phyloP scores from a whole-genome alignment of 495 filamentous ascomycete species.

The Oidiodendron maius region DNA sequence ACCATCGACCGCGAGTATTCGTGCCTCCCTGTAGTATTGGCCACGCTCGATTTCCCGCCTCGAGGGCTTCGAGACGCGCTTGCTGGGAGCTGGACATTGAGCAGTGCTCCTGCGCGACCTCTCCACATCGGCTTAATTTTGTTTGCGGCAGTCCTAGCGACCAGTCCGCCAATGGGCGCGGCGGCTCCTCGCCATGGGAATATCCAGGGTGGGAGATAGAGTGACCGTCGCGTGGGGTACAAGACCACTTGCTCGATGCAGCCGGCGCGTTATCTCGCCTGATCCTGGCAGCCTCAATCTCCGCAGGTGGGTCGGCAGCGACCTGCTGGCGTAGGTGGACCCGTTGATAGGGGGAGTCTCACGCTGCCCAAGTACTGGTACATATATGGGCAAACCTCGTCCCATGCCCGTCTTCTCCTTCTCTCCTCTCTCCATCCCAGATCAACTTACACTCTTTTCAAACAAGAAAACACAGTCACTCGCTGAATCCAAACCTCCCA shows the following conservation, averaged over 20 bases:
- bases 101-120: too few species aligned
- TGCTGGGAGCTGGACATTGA: too few species aligned
- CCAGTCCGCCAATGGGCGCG: too few species aligned
- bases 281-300: constrained; percentile 14
- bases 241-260: constrained; percentile 13
- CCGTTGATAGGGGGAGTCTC: neutral
- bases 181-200: too few species aligned
- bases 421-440: constrained; percentile 16
- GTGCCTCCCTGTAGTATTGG: too few species aligned
- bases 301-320: constrained; percentile 11
- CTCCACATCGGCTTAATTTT: too few species aligned
- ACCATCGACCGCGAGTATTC: too few species aligned
- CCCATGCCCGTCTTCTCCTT: constrained; percentile 1
- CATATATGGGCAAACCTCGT: constrained; percentile 15
- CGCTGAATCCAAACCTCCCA: neutral
- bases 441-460: constrained; percentile 24
- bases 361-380: constrained; percentile 1
- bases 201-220: too few species aligned
- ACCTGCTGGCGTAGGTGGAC: neutral
- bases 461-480: constrained; percentile 9
- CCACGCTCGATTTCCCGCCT: too few species aligned
- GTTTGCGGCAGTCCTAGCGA: too few species aligned
- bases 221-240: constrained; percentile 2
- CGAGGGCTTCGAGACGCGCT: too few species aligned
- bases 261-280: constrained; percentile 1